Conservation (phyloP, 1,284 basidiomycete species). For the Hymenochaete sp. region DNA sequence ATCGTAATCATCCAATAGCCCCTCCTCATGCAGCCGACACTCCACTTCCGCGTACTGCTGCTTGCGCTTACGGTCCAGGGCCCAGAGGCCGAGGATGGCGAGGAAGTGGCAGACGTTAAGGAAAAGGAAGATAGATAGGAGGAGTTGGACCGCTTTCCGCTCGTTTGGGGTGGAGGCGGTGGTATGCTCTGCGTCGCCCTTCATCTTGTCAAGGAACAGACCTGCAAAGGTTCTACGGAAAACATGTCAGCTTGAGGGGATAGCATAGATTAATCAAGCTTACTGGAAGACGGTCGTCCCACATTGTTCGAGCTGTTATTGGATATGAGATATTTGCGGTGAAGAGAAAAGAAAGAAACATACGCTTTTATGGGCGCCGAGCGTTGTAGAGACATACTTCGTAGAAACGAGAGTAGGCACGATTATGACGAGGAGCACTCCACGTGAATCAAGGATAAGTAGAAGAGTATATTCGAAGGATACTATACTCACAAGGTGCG, state of each 20-base stretch:
- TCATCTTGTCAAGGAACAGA: slow-evolving; percentile 18
- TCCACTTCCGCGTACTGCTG: slow-evolving; percentile 15
- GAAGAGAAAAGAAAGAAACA: slow-evolving; percentile 23
- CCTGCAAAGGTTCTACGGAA: slow-evolving; percentile 31
- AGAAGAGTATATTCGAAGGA: slow-evolving; percentile 9
- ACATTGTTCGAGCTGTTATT: slow-evolving; percentile 56
- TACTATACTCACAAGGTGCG: slow-evolving; percentile 45
- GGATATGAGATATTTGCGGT: background rate
- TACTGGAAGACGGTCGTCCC: slow-evolving; percentile 59
- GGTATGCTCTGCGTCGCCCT: slow-evolving; percentile 18
- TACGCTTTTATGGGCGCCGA: slow-evolving; percentile 74
- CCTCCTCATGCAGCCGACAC: background rate
- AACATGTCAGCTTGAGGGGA: slow-evolving; percentile 44
- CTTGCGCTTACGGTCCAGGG: slow-evolving; percentile 35
- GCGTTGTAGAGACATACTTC: slow-evolving; percentile 68
- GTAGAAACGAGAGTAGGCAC: slow-evolving; percentile 64
- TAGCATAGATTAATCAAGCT: background rate
- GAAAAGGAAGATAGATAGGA: slow-evolving; percentile 58
- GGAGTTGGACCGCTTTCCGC: slow-evolving; percentile 35
- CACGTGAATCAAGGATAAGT: slow-evolving; percentile 6
- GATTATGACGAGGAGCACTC: slow-evolving; percentile 67
- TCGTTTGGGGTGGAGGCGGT: slow-evolving; percentile 22
- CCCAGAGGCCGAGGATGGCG: slow-evolving; percentile 40
- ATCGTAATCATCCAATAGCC: background rate
- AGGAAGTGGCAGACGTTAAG: slow-evolving; percentile 55